phyloP scores from a whole-genome alignment of 106 monocot species.

The Dendrobium catenatum region DNA sequence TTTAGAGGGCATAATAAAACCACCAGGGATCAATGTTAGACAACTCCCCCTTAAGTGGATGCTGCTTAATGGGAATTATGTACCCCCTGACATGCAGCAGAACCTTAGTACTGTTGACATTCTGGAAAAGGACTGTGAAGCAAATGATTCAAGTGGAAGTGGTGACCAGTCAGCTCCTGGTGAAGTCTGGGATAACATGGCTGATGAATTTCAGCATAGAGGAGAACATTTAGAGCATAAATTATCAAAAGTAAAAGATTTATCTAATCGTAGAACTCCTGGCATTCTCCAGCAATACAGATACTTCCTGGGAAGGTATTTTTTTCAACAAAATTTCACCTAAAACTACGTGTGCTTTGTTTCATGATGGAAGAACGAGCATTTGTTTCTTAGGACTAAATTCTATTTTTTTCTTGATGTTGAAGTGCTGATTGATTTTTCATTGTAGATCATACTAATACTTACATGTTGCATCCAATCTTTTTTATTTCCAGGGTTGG shows the following conservation, averaged over 20 bases:
- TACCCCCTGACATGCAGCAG: slow-evolving; percentile 46
- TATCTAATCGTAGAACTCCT: slow-evolving; percentile 57
- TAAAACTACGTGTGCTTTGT: neutral
- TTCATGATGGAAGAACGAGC: neutral
- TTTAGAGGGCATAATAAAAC: slow-evolving; percentile 60
- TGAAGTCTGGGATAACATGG: slow-evolving; percentile 14
- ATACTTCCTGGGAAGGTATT: slow-evolving; percentile 74
- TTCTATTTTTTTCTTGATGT: slow-evolving; percentile 2
- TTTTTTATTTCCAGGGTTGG: slow-evolving; percentile 32
- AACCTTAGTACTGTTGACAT: slow-evolving; percentile 11
- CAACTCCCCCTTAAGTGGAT: slow-evolving; percentile 60
- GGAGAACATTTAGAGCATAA: slow-evolving; percentile 30
- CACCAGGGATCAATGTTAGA: slow-evolving; percentile 32
- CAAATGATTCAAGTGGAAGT: neutral
- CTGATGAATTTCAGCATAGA: slow-evolving; percentile 13
- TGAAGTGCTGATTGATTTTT: neutral
- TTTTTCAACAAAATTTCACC: neutral
- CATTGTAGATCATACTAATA: neutral
- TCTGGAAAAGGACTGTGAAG: slow-evolving; percentile 6
- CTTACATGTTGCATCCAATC: neutral
- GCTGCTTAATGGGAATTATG: slow-evolving; percentile 42
- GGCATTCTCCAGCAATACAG: slow-evolving; percentile 50
- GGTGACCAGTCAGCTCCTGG: slow-evolving; percentile 18
- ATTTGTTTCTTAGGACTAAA: neutral
- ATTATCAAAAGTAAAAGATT: slow-evolving; percentile 42